A percentile compares a stretch with the other conserved stretches of the same genome.
Conservation (phyloP, 2,329 filamentous ascomycete genomes). For the Colletotrichum sp. region DNA sequence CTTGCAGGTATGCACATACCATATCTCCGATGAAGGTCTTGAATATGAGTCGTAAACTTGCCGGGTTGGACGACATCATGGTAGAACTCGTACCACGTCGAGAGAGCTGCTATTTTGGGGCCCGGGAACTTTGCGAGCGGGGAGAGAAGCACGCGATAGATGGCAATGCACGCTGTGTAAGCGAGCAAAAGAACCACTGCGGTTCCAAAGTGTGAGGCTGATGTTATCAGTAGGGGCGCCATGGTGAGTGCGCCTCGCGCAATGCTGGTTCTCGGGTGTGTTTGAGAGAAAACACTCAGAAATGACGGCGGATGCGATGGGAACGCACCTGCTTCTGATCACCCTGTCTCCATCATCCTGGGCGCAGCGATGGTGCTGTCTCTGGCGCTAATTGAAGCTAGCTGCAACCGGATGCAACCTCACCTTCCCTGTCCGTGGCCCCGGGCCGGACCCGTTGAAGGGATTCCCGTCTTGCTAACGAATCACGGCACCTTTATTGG, state of each 20-base stretch:
- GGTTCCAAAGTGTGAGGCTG: background rate
- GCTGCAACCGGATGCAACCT: background rate
- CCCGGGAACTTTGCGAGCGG: constrained; percentile 35
- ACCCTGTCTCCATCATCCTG: background rate
- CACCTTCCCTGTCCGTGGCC: background rate
- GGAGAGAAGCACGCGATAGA: constrained; percentile 28
- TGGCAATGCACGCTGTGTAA: background rate
- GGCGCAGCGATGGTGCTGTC: background rate
- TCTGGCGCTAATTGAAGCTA: background rate
- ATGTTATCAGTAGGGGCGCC: background rate
- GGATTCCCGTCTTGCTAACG: background rate
- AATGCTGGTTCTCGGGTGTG: background rate
- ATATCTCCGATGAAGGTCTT: constrained; percentile 38
- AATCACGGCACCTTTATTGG: background rate
- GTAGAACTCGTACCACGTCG: constrained; percentile 36
- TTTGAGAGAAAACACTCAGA: background rate
- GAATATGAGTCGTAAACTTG: constrained; percentile 32
- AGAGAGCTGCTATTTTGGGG: constrained; percentile 34
- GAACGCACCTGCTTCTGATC: background rate
- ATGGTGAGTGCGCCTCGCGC: background rate
- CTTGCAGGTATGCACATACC: constrained; percentile 23
- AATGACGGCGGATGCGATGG: background rate
- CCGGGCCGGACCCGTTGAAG: background rate
- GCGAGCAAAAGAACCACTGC: background rate
- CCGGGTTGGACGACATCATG: constrained; percentile 32